Evolutionary conservation across 768 basidiomycete genomes (phyloP).

Genomic region (Lactifluus volemus): DNA sequence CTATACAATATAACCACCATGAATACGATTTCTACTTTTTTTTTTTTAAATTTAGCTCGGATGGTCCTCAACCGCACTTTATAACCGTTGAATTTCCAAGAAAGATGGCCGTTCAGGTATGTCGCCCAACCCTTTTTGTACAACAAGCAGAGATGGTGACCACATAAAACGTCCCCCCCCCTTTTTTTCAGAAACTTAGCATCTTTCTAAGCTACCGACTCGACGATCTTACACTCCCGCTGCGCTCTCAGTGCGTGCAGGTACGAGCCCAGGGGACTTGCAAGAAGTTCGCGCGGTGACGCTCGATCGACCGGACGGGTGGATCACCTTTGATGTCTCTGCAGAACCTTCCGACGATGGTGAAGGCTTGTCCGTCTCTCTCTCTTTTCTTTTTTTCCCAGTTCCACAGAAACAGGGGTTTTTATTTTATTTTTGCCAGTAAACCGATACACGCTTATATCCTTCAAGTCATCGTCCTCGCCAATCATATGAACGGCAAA

Average conservation of each 20-base stretch:
- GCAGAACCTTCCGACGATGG: constrained; percentile 73
- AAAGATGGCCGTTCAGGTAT: constrained; percentile 83
- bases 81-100: constrained; percentile 91
- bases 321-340: constrained; percentile 83
- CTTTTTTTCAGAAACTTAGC: constrained; percentile 61
- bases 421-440: constrained; percentile 31
- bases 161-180: too few relatives aligned
- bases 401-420: too few relatives aligned
- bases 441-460: constrained; percentile 86
- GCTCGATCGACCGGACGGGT: constrained; percentile 87
- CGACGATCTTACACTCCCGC: constrained; percentile 98
- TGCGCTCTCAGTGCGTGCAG: constrained; percentile 82
- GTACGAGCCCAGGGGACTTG: constrained; percentile 83
- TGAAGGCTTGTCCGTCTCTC: constrained; percentile 56
- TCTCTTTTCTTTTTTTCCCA: neutral
- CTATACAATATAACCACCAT: neutral
- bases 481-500: constrained; percentile 97
- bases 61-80: constrained; percentile 95
- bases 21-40: neutral
- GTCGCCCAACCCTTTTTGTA: too few relatives aligned
- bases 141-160: too few relatives aligned
- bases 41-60: constrained; percentile 42
- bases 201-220: constrained; percentile 70
- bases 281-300: constrained; percentile 85
- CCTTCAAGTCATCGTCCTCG: constrained; percentile 80